Evolutionary conservation across 2,329 filamentous ascomycete species (phyloP).

Genomic region (Sporothrix phasma): DNA sequence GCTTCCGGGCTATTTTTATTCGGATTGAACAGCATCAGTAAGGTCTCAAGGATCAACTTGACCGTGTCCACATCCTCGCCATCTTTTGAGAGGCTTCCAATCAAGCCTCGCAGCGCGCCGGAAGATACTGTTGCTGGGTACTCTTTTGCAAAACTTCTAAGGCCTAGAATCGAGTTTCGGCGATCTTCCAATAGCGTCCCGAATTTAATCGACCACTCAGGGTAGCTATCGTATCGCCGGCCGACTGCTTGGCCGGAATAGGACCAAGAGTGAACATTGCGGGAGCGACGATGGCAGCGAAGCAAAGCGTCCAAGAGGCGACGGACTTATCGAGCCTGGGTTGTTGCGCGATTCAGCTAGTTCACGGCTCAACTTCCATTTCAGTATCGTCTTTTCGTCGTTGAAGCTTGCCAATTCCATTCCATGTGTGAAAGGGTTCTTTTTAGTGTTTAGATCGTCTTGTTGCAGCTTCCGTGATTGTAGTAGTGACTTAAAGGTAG

Average conservation of each 20-base stretch:
- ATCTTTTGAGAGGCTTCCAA: constrained; percentile 76
- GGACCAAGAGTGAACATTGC: constrained; percentile 53
- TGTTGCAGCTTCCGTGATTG: neutral
- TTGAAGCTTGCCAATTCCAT: neutral
- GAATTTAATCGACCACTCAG: constrained; percentile 79
- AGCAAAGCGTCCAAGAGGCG: neutral
- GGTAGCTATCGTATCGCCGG: constrained; percentile 85
- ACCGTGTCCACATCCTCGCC: constrained; percentile 92
- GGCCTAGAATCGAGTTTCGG: constrained; percentile 79
- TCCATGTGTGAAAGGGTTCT: neutral
- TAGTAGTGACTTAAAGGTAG: neutral
- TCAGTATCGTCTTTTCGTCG: neutral
- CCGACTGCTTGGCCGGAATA: constrained; percentile 90
- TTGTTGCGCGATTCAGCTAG: constrained; percentile 5
- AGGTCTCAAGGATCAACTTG: constrained; percentile 87
- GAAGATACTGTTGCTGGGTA: constrained; percentile 94
- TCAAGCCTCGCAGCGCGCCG: constrained; percentile 79
- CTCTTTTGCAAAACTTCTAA: constrained; percentile 92
- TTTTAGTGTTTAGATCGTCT: neutral
- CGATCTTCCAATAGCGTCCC: constrained; percentile 87
- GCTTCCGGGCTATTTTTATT: constrained; percentile 72
- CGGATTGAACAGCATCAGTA: constrained; percentile 80
- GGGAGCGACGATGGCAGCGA: neutral
- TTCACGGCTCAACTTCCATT: constrained; percentile 1
- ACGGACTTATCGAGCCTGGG: neutral